Conservation (phyloP, 2,329 filamentous ascomycete genomes). For the Cladosporium velox region DNA sequence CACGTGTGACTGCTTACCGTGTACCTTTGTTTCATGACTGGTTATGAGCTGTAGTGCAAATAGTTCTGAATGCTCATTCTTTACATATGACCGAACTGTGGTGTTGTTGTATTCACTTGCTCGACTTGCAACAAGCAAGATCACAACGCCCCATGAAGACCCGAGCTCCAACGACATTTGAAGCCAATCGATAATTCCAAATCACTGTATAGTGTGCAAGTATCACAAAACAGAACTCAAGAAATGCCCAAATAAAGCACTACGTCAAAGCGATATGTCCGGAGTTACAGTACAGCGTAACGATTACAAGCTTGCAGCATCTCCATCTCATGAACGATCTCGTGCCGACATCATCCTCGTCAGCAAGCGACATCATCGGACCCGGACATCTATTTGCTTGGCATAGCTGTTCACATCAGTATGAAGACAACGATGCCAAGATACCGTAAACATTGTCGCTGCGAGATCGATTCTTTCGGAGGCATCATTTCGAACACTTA, state of each 20-base stretch:
- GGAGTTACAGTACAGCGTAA: no score
- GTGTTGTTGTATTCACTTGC: background rate
- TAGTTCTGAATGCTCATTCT: background rate
- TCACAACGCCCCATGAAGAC: background rate
- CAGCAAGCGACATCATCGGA: background rate
- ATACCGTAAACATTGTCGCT: background rate
- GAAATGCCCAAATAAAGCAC: background rate
- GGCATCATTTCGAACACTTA: background rate
- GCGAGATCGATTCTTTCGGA: background rate
- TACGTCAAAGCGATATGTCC: no score
- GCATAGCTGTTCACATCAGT: background rate
- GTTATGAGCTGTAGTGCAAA: background rate
- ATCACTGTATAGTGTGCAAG: background rate
- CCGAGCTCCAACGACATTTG: background rate
- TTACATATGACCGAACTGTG: background rate
- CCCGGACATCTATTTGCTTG: background rate
- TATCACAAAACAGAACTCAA: background rate
- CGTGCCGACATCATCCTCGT: no score
- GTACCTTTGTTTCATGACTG: background rate
- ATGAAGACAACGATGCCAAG: background rate
- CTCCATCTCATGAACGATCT: no score
- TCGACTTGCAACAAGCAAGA: background rate
- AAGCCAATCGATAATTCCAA: background rate
- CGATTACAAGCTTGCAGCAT: no score
- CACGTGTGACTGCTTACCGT: background rate